phyloP scores from a whole-genome alignment of 1,284 basidiomycete genomes.

The Malassezia vespertilionis region DNA sequence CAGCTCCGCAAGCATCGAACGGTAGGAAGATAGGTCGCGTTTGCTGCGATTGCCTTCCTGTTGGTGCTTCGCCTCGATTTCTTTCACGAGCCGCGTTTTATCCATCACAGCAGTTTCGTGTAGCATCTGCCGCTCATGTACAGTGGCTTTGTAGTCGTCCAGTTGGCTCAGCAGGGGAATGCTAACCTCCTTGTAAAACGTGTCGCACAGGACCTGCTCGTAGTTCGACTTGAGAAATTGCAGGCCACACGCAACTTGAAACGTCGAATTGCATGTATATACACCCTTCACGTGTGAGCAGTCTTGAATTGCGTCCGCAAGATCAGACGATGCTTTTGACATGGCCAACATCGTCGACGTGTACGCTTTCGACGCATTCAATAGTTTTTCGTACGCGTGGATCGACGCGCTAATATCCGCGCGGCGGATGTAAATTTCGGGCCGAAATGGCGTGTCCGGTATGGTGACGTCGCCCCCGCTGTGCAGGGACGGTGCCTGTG shows the following conservation, averaged over 20 bases:
- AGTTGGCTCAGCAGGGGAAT: slow-evolving; percentile 73
- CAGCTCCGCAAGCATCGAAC: slow-evolving; percentile 52
- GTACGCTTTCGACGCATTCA: slow-evolving; percentile 69
- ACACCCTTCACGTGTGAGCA: slow-evolving; percentile 43
- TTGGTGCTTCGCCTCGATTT: slow-evolving; percentile 79
- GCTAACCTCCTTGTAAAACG: slow-evolving; percentile 78
- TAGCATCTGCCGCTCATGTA: slow-evolving; percentile 50
- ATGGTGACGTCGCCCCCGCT: too few relatives aligned
- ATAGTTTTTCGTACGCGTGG: slow-evolving; percentile 70
- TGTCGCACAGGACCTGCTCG: slow-evolving; percentile 77
- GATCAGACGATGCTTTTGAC: slow-evolving; percentile 70
- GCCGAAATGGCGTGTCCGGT: too few relatives aligned
- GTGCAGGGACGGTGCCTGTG: too few relatives aligned
- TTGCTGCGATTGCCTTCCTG: slow-evolving; percentile 59
- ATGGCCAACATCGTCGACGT: slow-evolving; percentile 70
- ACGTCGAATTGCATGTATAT: slow-evolving; percentile 26
- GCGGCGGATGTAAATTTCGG: slow-evolving; percentile 69
- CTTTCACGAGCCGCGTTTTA: slow-evolving; percentile 71
- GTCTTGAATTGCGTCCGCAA: slow-evolving; percentile 58
- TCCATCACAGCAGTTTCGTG: slow-evolving; percentile 52
- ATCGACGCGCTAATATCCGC: slow-evolving; percentile 65
- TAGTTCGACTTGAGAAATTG: slow-evolving; percentile 87
- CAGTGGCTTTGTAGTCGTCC: slow-evolving; percentile 65
- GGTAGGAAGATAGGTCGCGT: slow-evolving; percentile 50
- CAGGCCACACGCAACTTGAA: slow-evolving; percentile 54